Base-by-base conservation (phyloP, 2,329 filamentous ascomycete species). In the Penicillium sp. region DNA sequence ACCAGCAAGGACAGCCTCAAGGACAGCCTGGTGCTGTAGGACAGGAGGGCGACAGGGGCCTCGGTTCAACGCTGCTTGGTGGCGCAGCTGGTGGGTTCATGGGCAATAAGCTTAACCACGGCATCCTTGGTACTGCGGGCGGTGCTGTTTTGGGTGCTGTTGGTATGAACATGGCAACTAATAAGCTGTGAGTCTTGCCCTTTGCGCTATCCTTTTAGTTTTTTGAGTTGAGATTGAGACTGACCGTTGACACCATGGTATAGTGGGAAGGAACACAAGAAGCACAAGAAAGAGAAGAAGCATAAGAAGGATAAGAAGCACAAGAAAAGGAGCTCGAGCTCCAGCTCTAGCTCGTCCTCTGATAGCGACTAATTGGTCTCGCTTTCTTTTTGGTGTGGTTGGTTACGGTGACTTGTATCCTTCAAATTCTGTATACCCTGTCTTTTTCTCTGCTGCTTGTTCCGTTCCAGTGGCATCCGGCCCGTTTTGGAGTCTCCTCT, bases 1-100 rank as follows among this genome's bases (percentile, higher is more conserved):
- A 64, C 19, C 68, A 70, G 43, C 58, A 61, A 39, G 67, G 61
- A 48, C 61, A 64, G 4, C 57, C 63, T 21, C 58, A 61, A 39
- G 67, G 61, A 48, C 61, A 64, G 4, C 57, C 63, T 21, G 63
- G 58, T 27, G 60, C 66, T 4, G 64, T 49, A 27, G 63, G 62
- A 13, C 60, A 49, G 1, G 63, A 64, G 23, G 63, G 59, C 1
- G 64, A 66, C 2, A 61, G 47, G 49, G 65, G 65, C 29, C 62
- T 67, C 7, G 65, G 63, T 25, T 66, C 63, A 4, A 65, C 63
- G 3, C 50, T 67, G n/a, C 27, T 66, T 17, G 65, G 65, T 29
- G 62, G 65, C 19, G 62, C 62, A 9, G 63, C 57, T 33, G 65
- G 65, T 31, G 62, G 60, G 12, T 66, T 59, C 25, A 38, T 59